These are phyloP conservation scores for Catharanthus roseus DNA, from an alignment of 257 asterid species.

Conservation along the genomic window DNA sequence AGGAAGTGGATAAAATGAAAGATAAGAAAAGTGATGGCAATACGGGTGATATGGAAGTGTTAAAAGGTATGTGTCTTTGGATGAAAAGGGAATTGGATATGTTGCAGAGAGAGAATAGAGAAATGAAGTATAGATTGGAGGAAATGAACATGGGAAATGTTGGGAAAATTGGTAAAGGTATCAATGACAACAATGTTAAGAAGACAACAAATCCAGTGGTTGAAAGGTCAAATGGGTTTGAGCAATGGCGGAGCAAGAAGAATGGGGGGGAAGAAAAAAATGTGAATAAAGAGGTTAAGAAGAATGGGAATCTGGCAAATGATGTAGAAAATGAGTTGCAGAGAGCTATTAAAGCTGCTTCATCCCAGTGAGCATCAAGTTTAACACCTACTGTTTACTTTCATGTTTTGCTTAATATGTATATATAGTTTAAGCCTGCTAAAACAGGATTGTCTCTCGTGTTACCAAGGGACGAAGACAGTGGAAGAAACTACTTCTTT, in stretches of 20 bases:
- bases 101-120: slow-evolving; percentile 51
- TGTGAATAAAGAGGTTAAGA: slow-evolving; percentile 45
- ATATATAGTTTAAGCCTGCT: slow-evolving; percentile 11
- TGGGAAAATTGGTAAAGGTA: slow-evolving; percentile 21
- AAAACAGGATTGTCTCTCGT: background rate
- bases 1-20: slow-evolving; percentile 26
- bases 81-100: slow-evolving; percentile 72
- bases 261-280: slow-evolving; percentile 24
- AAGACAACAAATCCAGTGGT: slow-evolving; percentile 26
- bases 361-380: slow-evolving; percentile 31
- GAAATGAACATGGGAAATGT: slow-evolving; percentile 39
- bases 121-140: slow-evolving; percentile 55
- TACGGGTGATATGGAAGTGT: slow-evolving; percentile 38
- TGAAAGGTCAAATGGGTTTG: slow-evolving; percentile 44
- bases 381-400: slow-evolving; percentile 4
- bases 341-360: slow-evolving; percentile 78
- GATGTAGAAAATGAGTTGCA: slow-evolving; percentile 84
- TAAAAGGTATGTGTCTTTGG: slow-evolving; percentile 64
- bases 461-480: background rate
- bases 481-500: background rate
- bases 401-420: background rate
- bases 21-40: slow-evolving; percentile 27
- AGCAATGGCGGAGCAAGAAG: slow-evolving; percentile 59
- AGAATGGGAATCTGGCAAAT: slow-evolving; percentile 25
- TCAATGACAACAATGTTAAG: slow-evolving; percentile 25